These are phyloP conservation scores for Acacia melanoxylon DNA, from an alignment of 306 rosid species.

Conservation along the genomic window DNA sequence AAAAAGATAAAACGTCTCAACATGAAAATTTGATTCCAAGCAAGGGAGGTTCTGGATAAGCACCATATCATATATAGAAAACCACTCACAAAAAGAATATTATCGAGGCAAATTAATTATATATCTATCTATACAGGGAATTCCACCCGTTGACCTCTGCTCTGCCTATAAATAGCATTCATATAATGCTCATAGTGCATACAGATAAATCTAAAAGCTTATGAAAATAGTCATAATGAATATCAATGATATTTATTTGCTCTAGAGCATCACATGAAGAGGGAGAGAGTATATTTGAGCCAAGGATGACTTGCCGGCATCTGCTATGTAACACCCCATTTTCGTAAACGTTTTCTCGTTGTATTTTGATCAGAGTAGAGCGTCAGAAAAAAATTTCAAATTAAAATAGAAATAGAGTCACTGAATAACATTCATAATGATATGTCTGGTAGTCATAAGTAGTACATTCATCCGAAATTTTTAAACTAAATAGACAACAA, in stretches of 20 bases:
- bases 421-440: too few species aligned
- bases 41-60: background rate
- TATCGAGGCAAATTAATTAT: background rate
- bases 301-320: slow-evolving; percentile 36
- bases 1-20: background rate
- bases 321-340: too few species aligned
- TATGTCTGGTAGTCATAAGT: too few species aligned
- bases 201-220: background rate
- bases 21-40: background rate
- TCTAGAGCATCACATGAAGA: slow-evolving; percentile 8
- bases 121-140: background rate
- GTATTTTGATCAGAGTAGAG: too few species aligned
- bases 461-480: too few species aligned
- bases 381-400: too few species aligned
- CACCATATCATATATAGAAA: background rate
- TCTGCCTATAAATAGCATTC: background rate
- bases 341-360: too few species aligned
- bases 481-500: too few species aligned
- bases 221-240: background rate
- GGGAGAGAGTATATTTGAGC: slow-evolving; percentile 26
- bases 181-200: background rate
- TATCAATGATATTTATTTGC: background rate
- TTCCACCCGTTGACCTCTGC: background rate
- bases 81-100: background rate
- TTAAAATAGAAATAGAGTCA: too few species aligned